Evolutionary conservation across 2,329 filamentous ascomycete genomes (phyloP).

Genomic region (Bisporella sp.): DNA sequence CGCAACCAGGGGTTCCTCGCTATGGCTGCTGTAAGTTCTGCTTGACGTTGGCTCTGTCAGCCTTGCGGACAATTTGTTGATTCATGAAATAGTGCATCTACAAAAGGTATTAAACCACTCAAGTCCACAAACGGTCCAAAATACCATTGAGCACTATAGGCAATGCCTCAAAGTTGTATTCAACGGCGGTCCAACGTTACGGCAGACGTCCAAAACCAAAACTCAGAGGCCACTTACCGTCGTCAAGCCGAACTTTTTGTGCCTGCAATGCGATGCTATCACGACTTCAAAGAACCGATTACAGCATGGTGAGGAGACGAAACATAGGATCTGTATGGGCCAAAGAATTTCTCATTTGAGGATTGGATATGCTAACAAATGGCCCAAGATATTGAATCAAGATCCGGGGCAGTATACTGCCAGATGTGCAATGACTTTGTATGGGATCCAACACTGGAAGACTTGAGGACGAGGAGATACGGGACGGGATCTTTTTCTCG

Average conservation of each 20-base stretch:
- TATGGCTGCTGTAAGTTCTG: constrained; percentile 54
- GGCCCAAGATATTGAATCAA: constrained; percentile 66
- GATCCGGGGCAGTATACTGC: constrained; percentile 68
- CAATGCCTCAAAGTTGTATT: constrained; percentile 64
- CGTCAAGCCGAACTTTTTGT: constrained; percentile 63
- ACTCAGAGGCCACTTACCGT: constrained; percentile 53
- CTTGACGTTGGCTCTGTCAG: constrained; percentile 6
- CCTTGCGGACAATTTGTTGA: constrained; percentile 1
- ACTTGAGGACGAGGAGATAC: constrained; percentile 63
- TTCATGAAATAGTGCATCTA: too few species aligned
- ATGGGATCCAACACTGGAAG: constrained; percentile 75
- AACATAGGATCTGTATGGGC: constrained; percentile 64
- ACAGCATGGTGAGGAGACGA: constrained; percentile 61
- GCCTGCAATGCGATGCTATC: constrained; percentile 65
- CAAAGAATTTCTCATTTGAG: constrained; percentile 3
- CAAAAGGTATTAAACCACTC: background rate
- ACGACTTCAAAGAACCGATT: constrained; percentile 58
- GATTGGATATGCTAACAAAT: constrained; percentile 3
- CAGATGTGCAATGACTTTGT: constrained; percentile 78
- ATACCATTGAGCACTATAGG: constrained; percentile 65
- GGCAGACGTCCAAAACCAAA: constrained; percentile 54
- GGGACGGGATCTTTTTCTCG: constrained; percentile 59
- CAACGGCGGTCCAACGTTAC: constrained; percentile 56
- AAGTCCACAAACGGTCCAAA: constrained; percentile 24
- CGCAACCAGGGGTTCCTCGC: constrained; percentile 50